Base-by-base conservation (phyloP, 306 rosid species). In the Prunus armeniaca region DNA sequence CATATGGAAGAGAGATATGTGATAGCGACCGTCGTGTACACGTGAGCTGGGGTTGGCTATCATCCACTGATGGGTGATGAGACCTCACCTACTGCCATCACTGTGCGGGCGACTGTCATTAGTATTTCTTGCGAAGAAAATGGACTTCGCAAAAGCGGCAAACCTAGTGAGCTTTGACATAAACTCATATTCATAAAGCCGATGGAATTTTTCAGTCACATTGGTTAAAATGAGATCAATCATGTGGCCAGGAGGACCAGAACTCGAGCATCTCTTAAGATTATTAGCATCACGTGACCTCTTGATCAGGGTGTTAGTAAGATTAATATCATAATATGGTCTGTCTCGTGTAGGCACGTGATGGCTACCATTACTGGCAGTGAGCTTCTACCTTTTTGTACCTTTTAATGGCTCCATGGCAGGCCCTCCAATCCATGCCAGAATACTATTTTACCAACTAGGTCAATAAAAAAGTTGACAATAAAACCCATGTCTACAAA, bases 271-370 rank as follows among this genome's bases (percentile, higher is more conserved):
- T 27, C 73, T 24, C 24, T 43, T 46, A 69, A 75, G 80, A 77
- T 67, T 69, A 74, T 67, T 70, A 83, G 63, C 72, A 76, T 72
- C 93, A 82, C 84, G 80, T 84, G 89, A 81, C 82, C 76, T 76
- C 66, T 80, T 69, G 47, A 66, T 20, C 15, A 17, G 24, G 24
- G 61, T 9, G 15, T 65, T 9, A 65, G 45, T 25, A 52, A 20
- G 56, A 47, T 4, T 18, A 52, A 6, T 17, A 15, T 14, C 19
- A 28, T 50, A 46, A 20, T 68, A 25, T 68, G 45, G 58, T 34
- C 81, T 86, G 76, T 61, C 60, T 27, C 55, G 14, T 61, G 74
- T 85, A 79, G 84, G 74, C 83, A 55, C 68, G 49, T 34, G 81
- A 60, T 51, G 34, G 61, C 43, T 14, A n/a, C 71, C 38, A 14